Percentiles rank a stretch among this genome's conserved stretches.
Evolutionary conservation across 2,329 filamentous ascomycete genomes (phyloP).

Genomic region (Cladosporium sp.): DNA sequence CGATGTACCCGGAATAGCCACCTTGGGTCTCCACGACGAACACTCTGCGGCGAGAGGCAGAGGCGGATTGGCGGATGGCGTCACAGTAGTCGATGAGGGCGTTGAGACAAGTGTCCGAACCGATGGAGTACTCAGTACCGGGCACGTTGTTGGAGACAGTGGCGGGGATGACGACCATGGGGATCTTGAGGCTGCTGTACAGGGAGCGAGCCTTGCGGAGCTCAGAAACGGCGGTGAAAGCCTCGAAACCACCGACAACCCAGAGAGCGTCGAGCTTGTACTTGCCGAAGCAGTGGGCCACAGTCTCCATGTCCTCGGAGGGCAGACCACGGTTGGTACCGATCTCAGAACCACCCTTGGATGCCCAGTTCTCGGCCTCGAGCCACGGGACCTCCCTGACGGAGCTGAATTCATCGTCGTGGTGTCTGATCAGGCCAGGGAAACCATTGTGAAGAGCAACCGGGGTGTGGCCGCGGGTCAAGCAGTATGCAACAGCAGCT

Average conservation of each 20-base stretch:
- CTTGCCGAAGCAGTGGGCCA: constrained; percentile 75
- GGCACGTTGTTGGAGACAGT: constrained; percentile 99
- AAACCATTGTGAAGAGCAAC: constrained; percentile 96
- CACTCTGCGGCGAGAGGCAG: constrained; percentile 83
- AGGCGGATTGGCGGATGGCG: constrained; percentile 95
- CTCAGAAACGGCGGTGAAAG: constrained; percentile 86
- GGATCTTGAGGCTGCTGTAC: constrained; percentile 85
- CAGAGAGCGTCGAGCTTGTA: constrained; percentile 91
- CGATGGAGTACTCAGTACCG: constrained; percentile 93
- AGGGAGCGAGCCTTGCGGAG: constrained; percentile 72
- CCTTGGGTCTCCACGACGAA: constrained; percentile 99
- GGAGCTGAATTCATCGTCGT: constrained; percentile 72
- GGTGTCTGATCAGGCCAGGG: constrained; percentile 85
- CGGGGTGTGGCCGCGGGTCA: constrained; percentile 86
- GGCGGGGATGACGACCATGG: constrained; percentile 85
- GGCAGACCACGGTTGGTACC: constrained; percentile 94
- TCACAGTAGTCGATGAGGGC: constrained; percentile 93
- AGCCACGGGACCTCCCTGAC: constrained; percentile 88
- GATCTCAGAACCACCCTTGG: constrained; percentile 94
- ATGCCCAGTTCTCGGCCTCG: constrained; percentile 91
- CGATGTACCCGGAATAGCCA: constrained; percentile 88
- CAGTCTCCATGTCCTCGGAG: constrained; percentile 75
- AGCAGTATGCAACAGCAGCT: constrained; percentile 86
- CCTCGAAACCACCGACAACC: constrained; percentile 86
- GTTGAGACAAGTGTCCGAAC: constrained; percentile 94